Evolutionary conservation across 345 rosid genomes (phyloP).

Genomic region (Boechera divaricarpa): DNA sequence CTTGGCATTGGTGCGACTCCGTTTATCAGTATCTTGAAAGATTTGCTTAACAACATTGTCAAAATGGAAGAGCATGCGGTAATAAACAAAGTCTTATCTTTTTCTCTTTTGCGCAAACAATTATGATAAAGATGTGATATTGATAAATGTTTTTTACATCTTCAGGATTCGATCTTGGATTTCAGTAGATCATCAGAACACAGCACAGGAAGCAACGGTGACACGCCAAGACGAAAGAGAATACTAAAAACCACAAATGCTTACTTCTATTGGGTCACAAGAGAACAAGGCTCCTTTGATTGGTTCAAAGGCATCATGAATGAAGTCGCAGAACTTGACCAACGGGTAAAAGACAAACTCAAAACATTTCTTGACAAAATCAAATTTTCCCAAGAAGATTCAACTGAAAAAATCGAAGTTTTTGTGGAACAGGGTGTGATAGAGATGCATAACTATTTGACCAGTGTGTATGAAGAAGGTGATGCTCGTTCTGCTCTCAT

Average conservation of each 20-base stretch:
- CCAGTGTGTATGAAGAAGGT: conserved; percentile 99
- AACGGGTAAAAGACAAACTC: conserved; percentile 61
- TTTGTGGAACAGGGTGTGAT: conserved; percentile 74
- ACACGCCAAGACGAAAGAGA: conserved; percentile 60
- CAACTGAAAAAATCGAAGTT: neutral
- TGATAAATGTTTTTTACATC: conserved; percentile 9
- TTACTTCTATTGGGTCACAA: conserved; percentile 98
- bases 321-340: conserved; percentile 92
- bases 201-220: conserved; percentile 59
- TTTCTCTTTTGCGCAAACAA: neutral
- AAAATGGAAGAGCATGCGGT: conserved; percentile 94
- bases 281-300: conserved; percentile 98
- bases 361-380: neutral
- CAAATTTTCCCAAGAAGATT: neutral
- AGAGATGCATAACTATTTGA: conserved; percentile 98
- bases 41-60: conserved; percentile 84
- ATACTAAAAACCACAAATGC: conserved; percentile 83
- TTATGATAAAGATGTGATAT: neutral
- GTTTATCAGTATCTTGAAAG: conserved; percentile 94
- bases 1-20: conserved; percentile 99
- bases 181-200: conserved; percentile 70
- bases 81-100: neutral
- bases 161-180: conserved; percentile 75
- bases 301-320: conserved; percentile 99
- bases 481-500: conserved; percentile 99